A percentile compares a stretch with the other conserved stretches of the same genome.
Conservation (phyloP, 2,329 filamentous ascomycete species). For the Emericellopsis atlantica region DNA sequence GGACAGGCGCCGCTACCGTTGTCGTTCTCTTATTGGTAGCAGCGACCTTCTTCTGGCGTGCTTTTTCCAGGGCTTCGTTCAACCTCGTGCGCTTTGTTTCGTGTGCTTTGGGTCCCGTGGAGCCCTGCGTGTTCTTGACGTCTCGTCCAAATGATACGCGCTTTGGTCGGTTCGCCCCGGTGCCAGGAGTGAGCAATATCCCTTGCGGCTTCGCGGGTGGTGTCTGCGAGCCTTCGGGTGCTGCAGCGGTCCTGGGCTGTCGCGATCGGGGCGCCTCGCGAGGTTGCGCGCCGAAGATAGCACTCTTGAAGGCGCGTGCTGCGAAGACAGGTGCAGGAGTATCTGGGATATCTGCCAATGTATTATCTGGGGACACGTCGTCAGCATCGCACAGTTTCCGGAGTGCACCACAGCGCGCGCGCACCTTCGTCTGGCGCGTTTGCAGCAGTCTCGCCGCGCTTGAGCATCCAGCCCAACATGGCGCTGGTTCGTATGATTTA, state of each 20-base stretch:
- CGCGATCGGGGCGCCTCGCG: conserved; percentile 16
- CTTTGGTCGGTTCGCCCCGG: conserved; percentile 46
- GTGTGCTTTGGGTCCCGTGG: conserved; percentile 10
- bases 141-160: conserved; percentile 53
- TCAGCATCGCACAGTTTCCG: not conserved
- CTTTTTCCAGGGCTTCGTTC: conserved; percentile 31
- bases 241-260: conserved; percentile 10
- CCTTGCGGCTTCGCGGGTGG: conserved; percentile 40
- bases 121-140: conserved; percentile 28
- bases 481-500: not conserved
- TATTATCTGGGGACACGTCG: conserved; percentile 18
- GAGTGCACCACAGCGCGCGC: conserved; percentile 8
- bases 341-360: conserved; percentile 44
- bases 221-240: conserved; percentile 22
- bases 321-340: conserved; percentile 56
- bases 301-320: conserved; percentile 50
- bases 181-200: conserved; percentile 53
- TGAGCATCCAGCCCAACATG: conserved; percentile 51
- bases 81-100: conserved; percentile 25
- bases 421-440: conserved; percentile 20
- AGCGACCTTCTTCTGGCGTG: conserved; percentile 14
- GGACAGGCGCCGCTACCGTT: not conserved
- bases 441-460: conserved; percentile 17
- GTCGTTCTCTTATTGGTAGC: conserved; percentile 5
- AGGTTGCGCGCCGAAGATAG: conserved; percentile 44